Conservation (phyloP, 805 yeast genomes). For the Candida sanyiensis region DNA sequence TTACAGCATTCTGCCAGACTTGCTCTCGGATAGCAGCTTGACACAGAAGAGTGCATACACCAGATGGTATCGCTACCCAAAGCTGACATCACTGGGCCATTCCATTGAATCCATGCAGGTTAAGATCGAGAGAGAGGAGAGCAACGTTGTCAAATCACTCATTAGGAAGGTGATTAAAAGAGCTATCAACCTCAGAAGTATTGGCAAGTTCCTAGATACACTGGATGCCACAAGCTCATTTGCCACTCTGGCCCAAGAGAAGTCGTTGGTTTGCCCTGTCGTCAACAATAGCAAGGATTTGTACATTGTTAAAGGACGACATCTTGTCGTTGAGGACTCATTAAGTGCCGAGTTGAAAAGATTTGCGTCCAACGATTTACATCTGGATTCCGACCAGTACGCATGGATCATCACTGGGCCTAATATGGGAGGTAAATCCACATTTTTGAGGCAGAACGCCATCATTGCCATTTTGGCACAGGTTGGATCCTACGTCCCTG, state of each 20-base stretch:
- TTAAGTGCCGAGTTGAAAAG: conserved; percentile 27
- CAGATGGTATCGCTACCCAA: conserved; percentile 38
- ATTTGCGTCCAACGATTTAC: conserved; percentile 84
- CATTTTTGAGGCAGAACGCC: conserved; percentile 85
- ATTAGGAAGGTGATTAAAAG: conserved; percentile 39
- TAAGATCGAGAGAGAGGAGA: conserved; percentile 52
- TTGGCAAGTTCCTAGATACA: conserved; percentile 50
- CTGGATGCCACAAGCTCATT: conserved; percentile 73
- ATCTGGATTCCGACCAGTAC: conserved; percentile 43
- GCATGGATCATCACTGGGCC: conserved; percentile 90
- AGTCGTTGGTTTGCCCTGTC: conserved; percentile 58
- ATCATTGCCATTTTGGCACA: conserved; percentile 84
- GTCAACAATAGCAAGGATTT: conserved; percentile 45
- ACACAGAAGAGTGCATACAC: conserved; percentile 38
- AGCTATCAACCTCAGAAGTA: conserved; percentile 42
- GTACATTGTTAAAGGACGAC: conserved; percentile 64
- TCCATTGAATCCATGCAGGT: conserved; percentile 39
- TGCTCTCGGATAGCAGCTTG: conserved; percentile 24
- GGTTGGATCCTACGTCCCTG: conserved; percentile 86
- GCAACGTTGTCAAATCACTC: conserved; percentile 42
- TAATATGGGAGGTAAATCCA: conserved; percentile 96
- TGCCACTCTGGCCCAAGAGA: conserved; percentile 65
- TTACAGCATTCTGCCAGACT: conserved; percentile 5
- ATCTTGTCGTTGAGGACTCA: conserved; percentile 80
- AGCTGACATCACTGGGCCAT: conserved; percentile 51